Evolutionary conservation across 179 eudicot species (phyloP).

Genomic region (Beta corolliflora): DNA sequence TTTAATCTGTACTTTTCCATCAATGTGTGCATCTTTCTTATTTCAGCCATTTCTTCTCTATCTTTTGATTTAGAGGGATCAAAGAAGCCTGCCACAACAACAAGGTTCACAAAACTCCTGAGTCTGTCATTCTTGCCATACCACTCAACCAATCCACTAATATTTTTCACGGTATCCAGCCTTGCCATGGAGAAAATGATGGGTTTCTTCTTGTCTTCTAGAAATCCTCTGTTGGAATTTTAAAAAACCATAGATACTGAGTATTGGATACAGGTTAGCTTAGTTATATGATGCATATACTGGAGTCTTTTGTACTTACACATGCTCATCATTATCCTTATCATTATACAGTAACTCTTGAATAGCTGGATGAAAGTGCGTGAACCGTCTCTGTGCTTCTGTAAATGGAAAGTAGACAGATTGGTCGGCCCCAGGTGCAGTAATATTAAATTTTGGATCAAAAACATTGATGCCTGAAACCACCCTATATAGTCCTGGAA

Average conservation of each 20-base stretch:
- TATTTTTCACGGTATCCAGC: conserved; percentile 77
- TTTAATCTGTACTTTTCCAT: conserved; percentile 53
- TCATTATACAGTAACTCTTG: conserved; percentile 47
- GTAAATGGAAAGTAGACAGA: conserved; percentile 47
- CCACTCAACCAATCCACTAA: conserved; percentile 67
- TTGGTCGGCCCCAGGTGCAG: conserved; percentile 62
- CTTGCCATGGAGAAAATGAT: conserved; percentile 82
- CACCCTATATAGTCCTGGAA: conserved; percentile 55
- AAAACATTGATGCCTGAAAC: conserved; percentile 57
- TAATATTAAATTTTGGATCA: conserved; percentile 61
- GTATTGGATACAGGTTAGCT: background rate
- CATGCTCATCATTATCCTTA: conserved; percentile 45
- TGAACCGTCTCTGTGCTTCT: conserved; percentile 43
- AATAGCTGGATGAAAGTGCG: conserved; percentile 43
- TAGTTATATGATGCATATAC: conserved; percentile 2
- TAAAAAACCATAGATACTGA: conserved; percentile 2
- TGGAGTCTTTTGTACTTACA: conserved; percentile 33
- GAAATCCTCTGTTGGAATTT: conserved; percentile 51
- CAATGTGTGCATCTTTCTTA: conserved; percentile 61
- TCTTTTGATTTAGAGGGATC: conserved; percentile 66
- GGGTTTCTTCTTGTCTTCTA: conserved; percentile 62
- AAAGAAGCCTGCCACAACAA: conserved; percentile 69
- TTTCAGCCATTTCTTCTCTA: conserved; percentile 76
- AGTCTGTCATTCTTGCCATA: conserved; percentile 58
- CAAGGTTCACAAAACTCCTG: conserved; percentile 63